Evolutionary conservation across 352 stramenopile genomes (phyloP).

Genomic region (Globisporangium emineosum): DNA sequence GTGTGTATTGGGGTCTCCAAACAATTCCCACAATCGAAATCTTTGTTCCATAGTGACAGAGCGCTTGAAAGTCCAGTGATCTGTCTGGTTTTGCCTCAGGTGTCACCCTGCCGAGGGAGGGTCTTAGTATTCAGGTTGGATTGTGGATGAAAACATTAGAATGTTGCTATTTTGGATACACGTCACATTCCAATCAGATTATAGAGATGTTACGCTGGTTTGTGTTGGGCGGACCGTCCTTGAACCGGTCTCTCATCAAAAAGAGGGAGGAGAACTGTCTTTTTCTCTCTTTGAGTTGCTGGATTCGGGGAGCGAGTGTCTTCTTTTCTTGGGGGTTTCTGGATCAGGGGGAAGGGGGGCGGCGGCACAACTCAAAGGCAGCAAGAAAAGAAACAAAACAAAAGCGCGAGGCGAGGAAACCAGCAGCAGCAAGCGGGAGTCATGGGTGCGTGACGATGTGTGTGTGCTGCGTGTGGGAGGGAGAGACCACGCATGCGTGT

Average conservation of each 20-base stretch:
- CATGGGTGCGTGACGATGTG: neutral
- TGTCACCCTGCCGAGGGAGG: too few species aligned
- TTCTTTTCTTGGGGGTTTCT: neutral
- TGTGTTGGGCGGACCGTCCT: neutral
- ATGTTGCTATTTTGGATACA: too few species aligned
- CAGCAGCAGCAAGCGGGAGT: neutral
- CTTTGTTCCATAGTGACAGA: too few species aligned
- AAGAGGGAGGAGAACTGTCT: neutral
- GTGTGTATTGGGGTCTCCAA: neutral
- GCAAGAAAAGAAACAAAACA: constrained; percentile 1
- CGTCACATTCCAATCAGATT: neutral
- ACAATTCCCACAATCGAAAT: too few species aligned
- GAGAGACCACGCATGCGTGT: neutral
- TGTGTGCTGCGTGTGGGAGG: neutral
- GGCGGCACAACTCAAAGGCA: neutral
- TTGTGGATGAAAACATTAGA: neutral
- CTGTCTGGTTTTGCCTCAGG: too few species aligned
- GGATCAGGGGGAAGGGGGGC: neutral
- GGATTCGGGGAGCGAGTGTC: neutral
- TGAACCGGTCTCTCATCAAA: neutral
- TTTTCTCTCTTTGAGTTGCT: neutral
- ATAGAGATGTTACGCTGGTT: neutral
- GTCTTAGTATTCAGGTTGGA: neutral
- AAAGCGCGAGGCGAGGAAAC: neutral
- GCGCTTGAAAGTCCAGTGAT: too few species aligned